Conservation (phyloP, 1,284 basidiomycete genomes). For the Cystobasidium slooffiae region DNA sequence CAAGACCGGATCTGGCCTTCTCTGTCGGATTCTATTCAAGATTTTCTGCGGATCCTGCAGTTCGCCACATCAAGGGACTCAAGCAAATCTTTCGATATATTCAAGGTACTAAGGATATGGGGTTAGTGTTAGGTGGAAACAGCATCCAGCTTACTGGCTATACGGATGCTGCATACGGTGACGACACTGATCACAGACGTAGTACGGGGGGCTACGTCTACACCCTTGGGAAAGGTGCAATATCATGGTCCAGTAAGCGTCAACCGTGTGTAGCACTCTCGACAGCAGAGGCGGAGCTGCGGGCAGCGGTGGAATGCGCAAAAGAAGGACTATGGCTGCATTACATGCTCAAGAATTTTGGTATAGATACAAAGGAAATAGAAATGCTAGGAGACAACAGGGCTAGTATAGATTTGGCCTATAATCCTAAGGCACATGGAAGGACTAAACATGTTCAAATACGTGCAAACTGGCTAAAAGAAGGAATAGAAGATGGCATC, state of each 20-base stretch:
- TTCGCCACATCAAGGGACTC: slow-evolving; percentile 51
- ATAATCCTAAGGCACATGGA: slow-evolving; percentile 2
- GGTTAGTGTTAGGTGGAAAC: no score
- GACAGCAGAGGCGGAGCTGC: not conserved
- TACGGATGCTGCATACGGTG: not conserved
- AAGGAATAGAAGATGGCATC: not conserved
- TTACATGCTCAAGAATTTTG: slow-evolving; percentile 1
- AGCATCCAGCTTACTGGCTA: no score
- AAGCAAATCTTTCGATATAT: slow-evolving; percentile 47
- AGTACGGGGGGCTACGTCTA: slow-evolving; percentile 1
- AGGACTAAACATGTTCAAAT: slow-evolving; percentile 8
- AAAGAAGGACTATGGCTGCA: slow-evolving; percentile 3
- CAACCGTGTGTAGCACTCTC: not conserved
- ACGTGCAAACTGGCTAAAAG: not conserved
- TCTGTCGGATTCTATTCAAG: slow-evolving; percentile 54
- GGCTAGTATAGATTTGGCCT: not conserved
- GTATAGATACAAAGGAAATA: not conserved
- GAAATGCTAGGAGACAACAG: not conserved
- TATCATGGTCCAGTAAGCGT: not conserved
- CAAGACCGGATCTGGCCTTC: slow-evolving; percentile 56
- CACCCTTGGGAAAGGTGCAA: not conserved
- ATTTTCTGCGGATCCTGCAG: slow-evolving; percentile 52
- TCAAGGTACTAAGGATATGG: no score
- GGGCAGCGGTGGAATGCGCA: not conserved
- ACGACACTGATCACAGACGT: not conserved